phyloP scores from a whole-genome alignment of 345 rosid genomes.

The Gossypium stocksii region DNA sequence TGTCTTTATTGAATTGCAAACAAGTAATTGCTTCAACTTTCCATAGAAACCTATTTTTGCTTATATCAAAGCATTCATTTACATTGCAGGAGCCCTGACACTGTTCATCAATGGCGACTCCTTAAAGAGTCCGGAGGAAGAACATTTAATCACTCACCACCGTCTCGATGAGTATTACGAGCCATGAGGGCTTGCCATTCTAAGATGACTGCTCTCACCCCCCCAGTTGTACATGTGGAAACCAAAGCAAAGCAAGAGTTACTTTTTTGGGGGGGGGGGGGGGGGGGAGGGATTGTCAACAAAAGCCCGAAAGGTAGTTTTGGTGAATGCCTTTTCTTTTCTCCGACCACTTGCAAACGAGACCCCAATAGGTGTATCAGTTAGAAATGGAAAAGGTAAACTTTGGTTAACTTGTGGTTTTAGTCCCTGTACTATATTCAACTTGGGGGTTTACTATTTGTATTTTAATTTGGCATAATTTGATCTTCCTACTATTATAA shows the following conservation, averaged over 20 bases:
- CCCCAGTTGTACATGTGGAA: not conserved
- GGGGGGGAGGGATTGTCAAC: not conserved
- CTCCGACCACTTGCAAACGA: not conserved
- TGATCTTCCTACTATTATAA: not conserved
- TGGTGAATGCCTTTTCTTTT: constrained; percentile 1
- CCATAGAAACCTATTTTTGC: constrained; percentile 3
- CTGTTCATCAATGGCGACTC: constrained; percentile 65
- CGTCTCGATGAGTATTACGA: constrained; percentile 36
- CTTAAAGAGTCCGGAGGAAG: constrained; percentile 47
- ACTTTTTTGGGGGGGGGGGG: not conserved
- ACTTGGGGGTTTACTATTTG: not conserved
- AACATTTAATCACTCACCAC: constrained; percentile 48
- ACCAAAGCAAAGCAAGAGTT: not conserved
- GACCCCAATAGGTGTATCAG: not conserved
- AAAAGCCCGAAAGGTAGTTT: constrained; percentile 11
- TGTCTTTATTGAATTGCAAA: not conserved
- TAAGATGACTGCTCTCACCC: not conserved
- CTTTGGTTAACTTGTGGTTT: not conserved
- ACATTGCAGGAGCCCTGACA: constrained; percentile 47
- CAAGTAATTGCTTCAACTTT: not conserved
- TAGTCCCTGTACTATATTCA: not conserved
- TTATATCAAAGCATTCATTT: constrained; percentile 12
- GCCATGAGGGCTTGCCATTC: constrained; percentile 18
- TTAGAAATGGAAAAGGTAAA: not conserved
- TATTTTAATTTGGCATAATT: not conserved